Conservation (phyloP, 2,329 filamentous ascomycete species). For the Ceratocystis harringtonii region DNA sequence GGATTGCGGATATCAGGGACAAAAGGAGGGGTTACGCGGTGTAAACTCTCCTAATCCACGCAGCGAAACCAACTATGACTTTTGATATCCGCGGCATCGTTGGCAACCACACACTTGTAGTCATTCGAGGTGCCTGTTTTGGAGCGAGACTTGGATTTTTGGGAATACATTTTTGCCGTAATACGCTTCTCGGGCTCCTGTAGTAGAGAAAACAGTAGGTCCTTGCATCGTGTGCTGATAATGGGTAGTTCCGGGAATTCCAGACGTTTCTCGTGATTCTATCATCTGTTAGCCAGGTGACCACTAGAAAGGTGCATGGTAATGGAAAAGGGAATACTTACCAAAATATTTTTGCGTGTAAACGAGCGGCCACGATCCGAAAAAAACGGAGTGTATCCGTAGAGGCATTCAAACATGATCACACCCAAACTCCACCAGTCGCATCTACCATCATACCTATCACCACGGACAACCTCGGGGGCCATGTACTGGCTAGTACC, state of each 20-base stretch:
- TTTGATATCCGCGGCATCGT: conserved; percentile 84
- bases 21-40: conserved; percentile 59
- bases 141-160: conserved; percentile 31
- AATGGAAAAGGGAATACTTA: conserved; percentile 27
- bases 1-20: conserved; percentile 53
- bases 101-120: conserved; percentile 46
- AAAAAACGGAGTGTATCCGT: conserved; percentile 80
- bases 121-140: conserved; percentile 18
- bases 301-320: background rate
- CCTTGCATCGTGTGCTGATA: conserved; percentile 56
- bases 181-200: conserved; percentile 61
- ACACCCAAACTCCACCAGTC: conserved; percentile 96
- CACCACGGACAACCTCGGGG: conserved; percentile 72
- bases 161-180: conserved; percentile 58
- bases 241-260: conserved; percentile 51
- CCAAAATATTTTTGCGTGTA: conserved; percentile 75
- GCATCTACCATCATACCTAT: conserved; percentile 78
- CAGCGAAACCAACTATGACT: conserved; percentile 70
- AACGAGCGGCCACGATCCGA: conserved; percentile 60
- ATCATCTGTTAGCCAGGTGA: conserved; percentile 4
- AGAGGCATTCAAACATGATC: conserved; percentile 88
- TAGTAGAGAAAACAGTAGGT: conserved; percentile 59
- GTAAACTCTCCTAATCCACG: conserved; percentile 63
- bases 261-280: conserved; percentile 58
- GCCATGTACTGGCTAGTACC: conserved; percentile 98